phyloP scores from a whole-genome alignment of 2,329 filamentous ascomycete genomes.

The Talaromyces funiculosus region DNA sequence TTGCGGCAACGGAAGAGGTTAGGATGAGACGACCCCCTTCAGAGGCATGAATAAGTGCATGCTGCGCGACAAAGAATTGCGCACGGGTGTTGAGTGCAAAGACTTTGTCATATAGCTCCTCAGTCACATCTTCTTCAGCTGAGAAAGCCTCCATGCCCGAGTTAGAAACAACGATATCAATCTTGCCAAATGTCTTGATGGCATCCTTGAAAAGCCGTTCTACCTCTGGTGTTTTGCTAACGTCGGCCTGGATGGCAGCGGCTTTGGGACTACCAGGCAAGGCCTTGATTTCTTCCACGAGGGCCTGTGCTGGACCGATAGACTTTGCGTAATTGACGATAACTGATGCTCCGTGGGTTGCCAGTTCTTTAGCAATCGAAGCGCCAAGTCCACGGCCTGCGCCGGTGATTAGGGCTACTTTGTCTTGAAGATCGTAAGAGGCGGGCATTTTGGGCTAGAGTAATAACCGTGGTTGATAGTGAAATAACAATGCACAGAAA shows the following conservation, averaged over 20 bases:
- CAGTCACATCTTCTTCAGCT: constrained; percentile 18
- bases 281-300: no score
- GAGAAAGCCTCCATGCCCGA: constrained; percentile 44
- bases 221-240: constrained; percentile 1
- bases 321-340: no score
- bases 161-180: constrained; percentile 48
- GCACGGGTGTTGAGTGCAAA: constrained; percentile 58
- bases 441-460: no score
- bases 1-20: constrained; percentile 65
- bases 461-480: no score
- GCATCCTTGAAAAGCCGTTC: not conserved
- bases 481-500: no score
- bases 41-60: constrained; percentile 64
- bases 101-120: constrained; percentile 44
- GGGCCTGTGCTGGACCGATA: no score
- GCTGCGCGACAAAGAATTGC: constrained; percentile 59
- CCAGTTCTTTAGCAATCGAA: no score
- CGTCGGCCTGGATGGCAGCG: not conserved
- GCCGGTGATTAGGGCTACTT: no score
- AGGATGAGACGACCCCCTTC: constrained; percentile 67
- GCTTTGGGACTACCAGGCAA: no score
- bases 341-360: no score
- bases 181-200: not conserved
- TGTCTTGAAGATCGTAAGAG: no score
- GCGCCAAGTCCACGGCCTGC: no score